Percentiles rank a stretch among this genome's conserved stretches.
Conservation (phyloP, 768 basidiomycete species). For the Collybia mongolica region DNA sequence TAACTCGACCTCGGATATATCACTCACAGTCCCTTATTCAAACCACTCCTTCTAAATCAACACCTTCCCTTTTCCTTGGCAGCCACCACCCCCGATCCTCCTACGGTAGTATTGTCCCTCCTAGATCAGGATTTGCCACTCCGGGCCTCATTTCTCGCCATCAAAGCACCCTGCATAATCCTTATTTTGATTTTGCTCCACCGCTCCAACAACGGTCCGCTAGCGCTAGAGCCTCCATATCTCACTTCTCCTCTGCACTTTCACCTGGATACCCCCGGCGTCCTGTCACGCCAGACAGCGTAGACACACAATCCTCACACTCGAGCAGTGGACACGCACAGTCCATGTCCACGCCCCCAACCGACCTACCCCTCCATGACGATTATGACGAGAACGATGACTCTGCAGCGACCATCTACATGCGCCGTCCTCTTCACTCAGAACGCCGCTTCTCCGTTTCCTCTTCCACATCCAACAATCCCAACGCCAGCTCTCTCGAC, state of each 20-base stretch:
- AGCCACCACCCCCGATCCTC: conserved; percentile 3
- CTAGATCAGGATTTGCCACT: conserved; percentile 21
- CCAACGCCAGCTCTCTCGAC: background rate
- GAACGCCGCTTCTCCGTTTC: conserved; percentile 35
- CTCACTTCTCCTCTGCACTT: conserved; percentile 16
- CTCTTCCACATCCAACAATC: conserved; percentile 14
- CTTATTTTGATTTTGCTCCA: conserved; percentile 17
- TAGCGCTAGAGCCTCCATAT: background rate
- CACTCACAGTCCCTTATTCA: conserved; percentile 83
- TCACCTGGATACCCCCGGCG: conserved; percentile 24
- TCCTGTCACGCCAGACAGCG: conserved; percentile 48
- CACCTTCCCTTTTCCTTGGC: conserved; percentile 14
- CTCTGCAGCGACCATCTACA: conserved; percentile 18
- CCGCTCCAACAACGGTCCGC: background rate
- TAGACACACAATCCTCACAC: conserved; percentile 47
- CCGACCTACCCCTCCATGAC: conserved; percentile 25
- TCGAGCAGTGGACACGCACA: conserved; percentile 45
- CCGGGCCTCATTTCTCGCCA: conserved; percentile 25
- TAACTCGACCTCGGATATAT: conserved; percentile 81
- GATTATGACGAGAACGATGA: conserved; percentile 13
- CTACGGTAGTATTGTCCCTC: conserved; percentile 1
- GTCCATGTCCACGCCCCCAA: conserved; percentile 47
- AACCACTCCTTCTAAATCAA: conserved; percentile 16
- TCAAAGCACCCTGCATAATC: conserved; percentile 18
- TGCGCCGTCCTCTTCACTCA: conserved; percentile 17